Base-by-base conservation (phyloP, 2,329 filamentous ascomycete genomes). In the Boeremia exigua region DNA sequence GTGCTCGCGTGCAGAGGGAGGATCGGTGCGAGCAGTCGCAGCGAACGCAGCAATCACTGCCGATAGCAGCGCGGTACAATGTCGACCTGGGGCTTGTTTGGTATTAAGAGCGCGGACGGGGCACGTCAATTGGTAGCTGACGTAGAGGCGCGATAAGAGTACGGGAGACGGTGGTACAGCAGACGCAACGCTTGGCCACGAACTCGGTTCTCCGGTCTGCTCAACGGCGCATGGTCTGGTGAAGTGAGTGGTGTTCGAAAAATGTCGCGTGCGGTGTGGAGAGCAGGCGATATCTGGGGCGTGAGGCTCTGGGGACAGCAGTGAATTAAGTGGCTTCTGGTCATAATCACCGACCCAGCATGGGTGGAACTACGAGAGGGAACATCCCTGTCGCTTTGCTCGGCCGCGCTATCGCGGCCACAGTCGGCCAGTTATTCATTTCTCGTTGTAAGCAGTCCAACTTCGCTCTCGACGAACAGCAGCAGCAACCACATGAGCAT, bases 131-230 rank as follows among this genome's bases (percentile, higher is more conserved):
- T 73, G 68, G 72, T 65, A 60, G 69, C 58, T 62, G 68, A 63
- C 60, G 65, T 60, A 48, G 59, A 51, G 68, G 63, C 60, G 55
- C 64, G 71, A 75, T 74, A 75, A 73, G 71, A 67, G 53, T 47
- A 39, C 57, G 65, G 63, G 45, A 56, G 62, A 54, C 59, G 62
- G 70, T 72, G 66, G 60, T 68, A 70, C 67, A 67, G 59, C 65
- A 69, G 63, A 62, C 58, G 65, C 63, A 51, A 43, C 54, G 19
- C 19, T 23, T 23, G 51, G 65, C 65, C 66, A 68, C 59, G 57
- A 27, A 52, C 9, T 63, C 47, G 54, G 40, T 37, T 51, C 57
- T 66, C 36, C 56, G 62, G 54, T 55, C 51, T 46, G 50, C 44
- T 61, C 54, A 60, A 57, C 66, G 52, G 61, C 55, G 59, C 67